phyloP scores from a whole-genome alignment of 1,284 basidiomycete genomes.

The Bondarzewia mesenterica region DNA sequence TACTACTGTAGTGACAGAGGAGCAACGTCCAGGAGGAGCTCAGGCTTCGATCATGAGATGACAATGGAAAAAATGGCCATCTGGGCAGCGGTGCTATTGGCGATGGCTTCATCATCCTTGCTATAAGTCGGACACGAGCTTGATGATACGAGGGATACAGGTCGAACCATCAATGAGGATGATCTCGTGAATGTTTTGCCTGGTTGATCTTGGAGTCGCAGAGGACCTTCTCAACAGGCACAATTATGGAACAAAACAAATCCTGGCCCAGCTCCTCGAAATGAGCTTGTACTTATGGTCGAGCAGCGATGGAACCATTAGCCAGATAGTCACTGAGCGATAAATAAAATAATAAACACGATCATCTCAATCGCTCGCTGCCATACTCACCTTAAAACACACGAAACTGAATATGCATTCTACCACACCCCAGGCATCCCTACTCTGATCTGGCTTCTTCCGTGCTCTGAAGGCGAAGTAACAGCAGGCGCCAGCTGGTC shows the following conservation, averaged over 20 bases:
- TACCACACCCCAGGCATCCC: not conserved
- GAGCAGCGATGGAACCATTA: no score
- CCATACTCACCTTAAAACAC: not conserved
- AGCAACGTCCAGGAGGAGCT: no score
- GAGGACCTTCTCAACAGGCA: constrained; percentile 98
- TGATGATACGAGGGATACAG: constrained; percentile 96
- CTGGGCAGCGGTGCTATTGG: constrained; percentile 98
- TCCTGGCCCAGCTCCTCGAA: no score
- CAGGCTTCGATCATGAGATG: no score
- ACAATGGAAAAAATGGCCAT: constrained; percentile 96
- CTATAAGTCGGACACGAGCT: constrained; percentile 97
- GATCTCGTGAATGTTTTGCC: constrained; percentile 86
- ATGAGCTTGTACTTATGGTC: no score
- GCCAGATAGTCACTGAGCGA: no score
- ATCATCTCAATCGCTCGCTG: no score
- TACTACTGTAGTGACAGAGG: no score
- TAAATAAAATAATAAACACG: no score
- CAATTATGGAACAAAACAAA: constrained; percentile 93
- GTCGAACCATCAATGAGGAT: constrained; percentile 97
- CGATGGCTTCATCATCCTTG: constrained; percentile 97
- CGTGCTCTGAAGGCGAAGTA: not conserved
- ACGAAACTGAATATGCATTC: not conserved
- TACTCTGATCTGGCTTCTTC: not conserved
- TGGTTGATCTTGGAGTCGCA: constrained; percentile 98
- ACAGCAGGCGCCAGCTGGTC: not conserved